Evolutionary conservation across 768 basidiomycete species (phyloP).

Genomic region (Lenzites betulinus): DNA sequence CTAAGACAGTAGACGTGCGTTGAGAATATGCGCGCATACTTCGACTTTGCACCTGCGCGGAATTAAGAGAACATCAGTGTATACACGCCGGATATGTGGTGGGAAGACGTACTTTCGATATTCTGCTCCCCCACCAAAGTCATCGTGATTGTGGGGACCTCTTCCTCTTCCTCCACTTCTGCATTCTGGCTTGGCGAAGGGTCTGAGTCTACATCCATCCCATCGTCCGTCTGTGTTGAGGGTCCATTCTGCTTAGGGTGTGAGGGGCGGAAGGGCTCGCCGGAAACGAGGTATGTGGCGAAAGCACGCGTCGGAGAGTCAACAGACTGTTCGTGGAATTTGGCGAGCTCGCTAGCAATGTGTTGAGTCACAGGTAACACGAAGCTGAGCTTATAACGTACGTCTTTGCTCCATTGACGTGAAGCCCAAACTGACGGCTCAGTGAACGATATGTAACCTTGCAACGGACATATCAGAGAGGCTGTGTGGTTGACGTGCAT

Average conservation of each 20-base stretch:
- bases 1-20: constrained; percentile 75
- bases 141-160: constrained; percentile 49
- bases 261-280: constrained; percentile 41
- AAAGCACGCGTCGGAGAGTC: constrained; percentile 44
- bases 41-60: constrained; percentile 52
- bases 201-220: constrained; percentile 45
- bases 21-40: constrained; percentile 53
- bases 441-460: constrained; percentile 82
- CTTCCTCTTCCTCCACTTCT: constrained; percentile 43
- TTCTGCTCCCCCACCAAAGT: constrained; percentile 63
- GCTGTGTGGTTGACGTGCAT: not conserved
- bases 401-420: constrained; percentile 83
- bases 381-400: constrained; percentile 34
- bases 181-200: not conserved
- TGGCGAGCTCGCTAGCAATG: constrained; percentile 57
- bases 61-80: not conserved
- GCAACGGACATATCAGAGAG: not conserved
- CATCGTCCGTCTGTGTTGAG: constrained; percentile 18
- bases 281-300: constrained; percentile 76
- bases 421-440: constrained; percentile 67
- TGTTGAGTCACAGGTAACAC: not conserved
- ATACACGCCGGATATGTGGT: not conserved
- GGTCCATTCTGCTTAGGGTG: not conserved
- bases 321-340: constrained; percentile 50
- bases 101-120: constrained; percentile 57